Percentiles rank a stretch among this genome's conserved stretches.
Conservation (phyloP, 371 early-diverging fungal genomes). For the Circinella umbellata region DNA sequence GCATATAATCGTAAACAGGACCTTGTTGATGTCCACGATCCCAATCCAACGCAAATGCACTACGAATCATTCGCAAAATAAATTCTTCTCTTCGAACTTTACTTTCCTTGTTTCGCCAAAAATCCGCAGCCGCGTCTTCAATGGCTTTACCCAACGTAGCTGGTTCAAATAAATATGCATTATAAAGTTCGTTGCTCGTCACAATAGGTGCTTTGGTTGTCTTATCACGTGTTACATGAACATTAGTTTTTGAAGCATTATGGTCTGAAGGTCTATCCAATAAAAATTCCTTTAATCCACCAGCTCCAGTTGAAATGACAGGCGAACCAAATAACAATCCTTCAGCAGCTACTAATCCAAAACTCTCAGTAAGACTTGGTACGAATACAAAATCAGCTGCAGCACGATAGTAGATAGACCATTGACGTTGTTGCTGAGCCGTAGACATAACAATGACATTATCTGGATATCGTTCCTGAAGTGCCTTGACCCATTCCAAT, state of each 20-base stretch:
- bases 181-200: slow-evolving; percentile 17
- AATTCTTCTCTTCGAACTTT: slow-evolving; percentile 48
- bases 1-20: slow-evolving; percentile 29
- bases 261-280: slow-evolving; percentile 48
- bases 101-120: slow-evolving; percentile 21
- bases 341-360: slow-evolving; percentile 60
- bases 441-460: slow-evolving; percentile 54
- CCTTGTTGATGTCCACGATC: slow-evolving; percentile 34
- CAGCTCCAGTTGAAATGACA: slow-evolving; percentile 61
- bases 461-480: slow-evolving; percentile 50
- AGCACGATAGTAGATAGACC: slow-evolving; percentile 57
- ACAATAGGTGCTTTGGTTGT: slow-evolving; percentile 26
- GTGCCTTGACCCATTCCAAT: slow-evolving; percentile 40
- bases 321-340: slow-evolving; percentile 67
- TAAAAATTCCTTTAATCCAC: slow-evolving; percentile 59
- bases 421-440: slow-evolving; percentile 53
- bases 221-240: slow-evolving; percentile 14
- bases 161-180: slow-evolving; percentile 27
- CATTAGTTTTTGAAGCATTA: neutral
- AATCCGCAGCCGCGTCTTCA: slow-evolving; percentile 41
- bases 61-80: slow-evolving; percentile 44
- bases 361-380: slow-evolving; percentile 56
- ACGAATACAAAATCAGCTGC: slow-evolving; percentile 70
- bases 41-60: slow-evolving; percentile 56
- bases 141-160: slow-evolving; percentile 38